A percentile compares a stretch with the other conserved stretches of the same genome.
These are phyloP conservation scores for Irpex sp. DNA, from an alignment of 1,284 basidiomycete genomes.

Conservation along the genomic window DNA sequence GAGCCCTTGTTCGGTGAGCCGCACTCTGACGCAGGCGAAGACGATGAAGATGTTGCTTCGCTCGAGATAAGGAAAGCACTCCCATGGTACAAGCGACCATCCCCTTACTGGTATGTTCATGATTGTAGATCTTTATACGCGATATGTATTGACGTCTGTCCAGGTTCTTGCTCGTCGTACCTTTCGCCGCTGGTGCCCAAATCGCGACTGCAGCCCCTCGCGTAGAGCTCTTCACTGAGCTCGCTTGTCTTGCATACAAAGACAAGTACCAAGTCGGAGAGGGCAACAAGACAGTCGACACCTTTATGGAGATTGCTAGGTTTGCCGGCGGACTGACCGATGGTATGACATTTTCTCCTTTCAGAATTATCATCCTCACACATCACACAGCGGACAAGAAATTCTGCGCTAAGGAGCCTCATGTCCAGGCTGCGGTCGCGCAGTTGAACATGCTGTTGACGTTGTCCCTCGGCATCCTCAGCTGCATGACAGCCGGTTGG, in stretches of 20 bases:
- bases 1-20: slow-evolving; percentile 31
- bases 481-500: slow-evolving; percentile 76
- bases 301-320: not conserved
- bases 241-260: slow-evolving; percentile 26
- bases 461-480: slow-evolving; percentile 67
- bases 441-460: slow-evolving; percentile 52
- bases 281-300: slow-evolving; percentile 1
- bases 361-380: not conserved
- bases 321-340: not conserved
- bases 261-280: slow-evolving; percentile 20
- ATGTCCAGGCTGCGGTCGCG: slow-evolving; percentile 70
- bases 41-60: slow-evolving; percentile 20
- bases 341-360: not conserved
- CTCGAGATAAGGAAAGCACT: slow-evolving; percentile 26
- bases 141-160: not conserved
- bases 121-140: not conserved
- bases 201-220: slow-evolving; percentile 59
- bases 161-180: slow-evolving; percentile 57
- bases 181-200: slow-evolving; percentile 50
- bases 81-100: slow-evolving; percentile 71
- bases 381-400: not conserved
- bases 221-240: slow-evolving; percentile 43
- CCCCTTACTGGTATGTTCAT: slow-evolving; percentile 58
- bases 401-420: slow-evolving; percentile 66
- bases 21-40: slow-evolving; percentile 23